Evolutionary conservation across 192 early-diverging fungal genomes (phyloP).

Genomic region (Cetraspora pellucida): DNA sequence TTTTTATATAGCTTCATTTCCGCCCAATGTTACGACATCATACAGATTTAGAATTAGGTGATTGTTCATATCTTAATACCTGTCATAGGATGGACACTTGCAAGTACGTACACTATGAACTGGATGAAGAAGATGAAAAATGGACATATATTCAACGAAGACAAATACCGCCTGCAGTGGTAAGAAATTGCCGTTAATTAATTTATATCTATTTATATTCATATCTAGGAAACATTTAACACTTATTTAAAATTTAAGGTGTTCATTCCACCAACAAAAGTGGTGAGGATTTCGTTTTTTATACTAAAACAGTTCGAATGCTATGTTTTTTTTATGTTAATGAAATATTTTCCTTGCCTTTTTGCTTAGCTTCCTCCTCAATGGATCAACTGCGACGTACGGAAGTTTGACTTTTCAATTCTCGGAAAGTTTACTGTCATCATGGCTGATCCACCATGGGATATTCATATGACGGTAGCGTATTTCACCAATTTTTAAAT

Average conservation of each 20-base stretch:
- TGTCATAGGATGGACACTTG: conserved; percentile 65
- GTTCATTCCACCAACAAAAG: conserved; percentile 21
- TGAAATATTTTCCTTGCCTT: not conserved
- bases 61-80: conserved; percentile 70
- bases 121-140: conserved; percentile 44
- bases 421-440: conserved; percentile 64
- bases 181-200: not conserved
- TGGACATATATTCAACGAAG: conserved; percentile 1
- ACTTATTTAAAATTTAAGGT: conserved; percentile 6
- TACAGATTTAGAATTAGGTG: conserved; percentile 57
- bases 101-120: conserved; percentile 65
- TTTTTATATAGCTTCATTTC: conserved; percentile 54
- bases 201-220: not conserved
- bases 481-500: not conserved
- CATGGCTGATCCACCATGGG: conserved; percentile 71
- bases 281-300: conserved; percentile 8
- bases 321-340: not conserved
- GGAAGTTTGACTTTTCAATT: conserved; percentile 54
- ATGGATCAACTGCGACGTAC: conserved; percentile 67
- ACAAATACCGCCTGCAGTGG: conserved; percentile 32
- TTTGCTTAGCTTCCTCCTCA: conserved; percentile 53
- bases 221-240: not conserved
- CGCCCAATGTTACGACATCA: conserved; percentile 49
- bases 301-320: not conserved
- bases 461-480: conserved; percentile 62